A percentile compares a stretch with the other conserved stretches of the same genome.
Evolutionary conservation across 352 stramenopile species (phyloP).

Genomic region (Phytophthora crassamura): DNA sequence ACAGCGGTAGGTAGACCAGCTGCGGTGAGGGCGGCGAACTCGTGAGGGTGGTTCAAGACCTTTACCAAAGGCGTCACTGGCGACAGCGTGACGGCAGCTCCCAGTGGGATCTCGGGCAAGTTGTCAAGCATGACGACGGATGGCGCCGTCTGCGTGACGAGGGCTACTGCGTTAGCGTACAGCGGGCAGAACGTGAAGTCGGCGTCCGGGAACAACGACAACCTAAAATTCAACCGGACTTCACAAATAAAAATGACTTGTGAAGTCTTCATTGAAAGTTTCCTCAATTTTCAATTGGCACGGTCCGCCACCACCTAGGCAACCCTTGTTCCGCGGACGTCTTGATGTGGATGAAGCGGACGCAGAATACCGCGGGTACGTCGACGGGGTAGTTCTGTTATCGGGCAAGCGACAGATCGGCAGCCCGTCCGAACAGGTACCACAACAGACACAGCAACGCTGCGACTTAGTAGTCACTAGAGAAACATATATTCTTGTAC

Average conservation of each 20-base stretch:
- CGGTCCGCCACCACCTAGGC: too few relatives aligned
- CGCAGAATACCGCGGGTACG: conserved; percentile 14
- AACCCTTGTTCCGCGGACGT: conserved; percentile 29
- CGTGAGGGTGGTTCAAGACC: too few relatives aligned
- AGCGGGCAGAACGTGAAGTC: conserved; percentile 29
- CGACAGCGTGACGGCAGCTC: not conserved
- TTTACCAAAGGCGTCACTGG: too few relatives aligned
- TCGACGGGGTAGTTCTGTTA: conserved; percentile 33
- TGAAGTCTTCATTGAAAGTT: too few relatives aligned
- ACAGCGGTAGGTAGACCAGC: too few relatives aligned
- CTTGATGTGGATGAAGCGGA: conserved; percentile 38
- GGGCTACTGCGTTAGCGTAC: conserved; percentile 14
- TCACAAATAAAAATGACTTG: too few relatives aligned
- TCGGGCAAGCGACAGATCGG: conserved; percentile 23
- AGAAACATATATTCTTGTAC: not conserved
- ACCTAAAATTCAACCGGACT: too few relatives aligned
- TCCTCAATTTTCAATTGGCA: too few relatives aligned
- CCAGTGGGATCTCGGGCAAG: not conserved
- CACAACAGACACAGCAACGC: conserved; percentile 23
- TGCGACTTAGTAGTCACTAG: conserved; percentile 19
- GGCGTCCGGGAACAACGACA: conserved; percentile 35
- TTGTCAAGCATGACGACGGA: conserved; percentile 6
- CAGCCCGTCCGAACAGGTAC: conserved; percentile 36
- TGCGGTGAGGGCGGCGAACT: too few relatives aligned
- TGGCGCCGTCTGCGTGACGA: conserved; percentile 4